Conservation (phyloP, 169 alveolate species). For the Eimeria acervulina region DNA sequence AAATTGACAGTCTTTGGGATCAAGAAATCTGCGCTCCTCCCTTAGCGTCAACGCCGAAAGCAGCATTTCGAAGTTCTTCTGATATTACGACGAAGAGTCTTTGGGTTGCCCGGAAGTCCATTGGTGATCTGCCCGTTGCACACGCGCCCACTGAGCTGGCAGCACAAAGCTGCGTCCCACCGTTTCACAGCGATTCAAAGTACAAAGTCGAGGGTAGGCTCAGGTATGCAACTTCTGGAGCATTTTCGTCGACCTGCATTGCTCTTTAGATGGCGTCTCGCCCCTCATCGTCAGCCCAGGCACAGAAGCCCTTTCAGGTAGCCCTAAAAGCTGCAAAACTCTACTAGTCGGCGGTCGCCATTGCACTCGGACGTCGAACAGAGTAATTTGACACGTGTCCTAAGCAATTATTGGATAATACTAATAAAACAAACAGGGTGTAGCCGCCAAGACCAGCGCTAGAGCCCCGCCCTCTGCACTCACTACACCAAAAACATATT, state of each 20-base stretch:
- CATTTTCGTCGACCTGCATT: neutral
- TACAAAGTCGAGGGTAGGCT: constrained; percentile 35
- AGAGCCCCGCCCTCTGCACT: constrained; percentile 18
- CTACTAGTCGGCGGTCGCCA: constrained; percentile 13
- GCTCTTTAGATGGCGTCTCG: constrained; percentile 4
- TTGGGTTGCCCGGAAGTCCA: neutral
- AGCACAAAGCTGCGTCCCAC: neutral
- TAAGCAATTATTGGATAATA: neutral
- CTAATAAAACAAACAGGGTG: constrained; percentile 19
- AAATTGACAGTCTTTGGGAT: constrained; percentile 38
- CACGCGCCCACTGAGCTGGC: constrained; percentile 8
- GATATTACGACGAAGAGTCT: neutral
- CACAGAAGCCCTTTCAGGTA: neutral
- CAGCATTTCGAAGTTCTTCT: neutral
- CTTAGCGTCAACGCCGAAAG: constrained; percentile 15
- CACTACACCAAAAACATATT: constrained; percentile 6
- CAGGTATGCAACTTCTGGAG: neutral
- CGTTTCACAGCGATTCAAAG: neutral
- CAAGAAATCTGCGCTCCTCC: constrained; percentile 68
- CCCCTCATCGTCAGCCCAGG: neutral
- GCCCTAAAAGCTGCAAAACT: neutral
- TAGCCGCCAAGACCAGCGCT: neutral
- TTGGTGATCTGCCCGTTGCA: neutral
- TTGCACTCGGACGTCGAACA: constrained; percentile 38
- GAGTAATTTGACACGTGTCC: constrained; percentile 5